These are phyloP conservation scores for Ganoderma sinense DNA, from an alignment of 1,284 basidiomycete genomes.

Conservation along the genomic window DNA sequence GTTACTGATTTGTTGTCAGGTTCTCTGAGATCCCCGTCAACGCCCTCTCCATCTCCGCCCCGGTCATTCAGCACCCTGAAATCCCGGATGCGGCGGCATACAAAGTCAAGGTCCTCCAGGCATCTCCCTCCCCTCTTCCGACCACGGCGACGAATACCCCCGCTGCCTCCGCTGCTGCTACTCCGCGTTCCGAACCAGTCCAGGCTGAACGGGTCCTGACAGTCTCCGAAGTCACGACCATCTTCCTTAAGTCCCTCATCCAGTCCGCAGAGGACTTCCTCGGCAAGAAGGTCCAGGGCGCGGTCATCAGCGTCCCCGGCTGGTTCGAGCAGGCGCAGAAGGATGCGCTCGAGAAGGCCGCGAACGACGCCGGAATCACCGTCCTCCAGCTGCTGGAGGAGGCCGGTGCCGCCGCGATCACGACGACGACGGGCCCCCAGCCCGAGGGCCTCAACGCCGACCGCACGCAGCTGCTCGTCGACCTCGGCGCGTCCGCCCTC, in stretches of 20 bases:
- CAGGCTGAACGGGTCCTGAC: slow-evolving; percentile 81
- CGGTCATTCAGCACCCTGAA: slow-evolving; percentile 81
- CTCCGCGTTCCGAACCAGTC: slow-evolving; percentile 83
- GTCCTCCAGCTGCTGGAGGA: slow-evolving; percentile 91
- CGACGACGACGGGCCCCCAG: slow-evolving; percentile 56
- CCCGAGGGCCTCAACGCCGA: slow-evolving; percentile 55
- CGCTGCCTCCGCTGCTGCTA: slow-evolving; percentile 72
- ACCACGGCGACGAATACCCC: slow-evolving; percentile 65
- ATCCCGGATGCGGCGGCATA: slow-evolving; percentile 82
- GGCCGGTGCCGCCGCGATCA: slow-evolving; percentile 77
- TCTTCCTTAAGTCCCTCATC: slow-evolving; percentile 89
- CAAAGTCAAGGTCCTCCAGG: slow-evolving; percentile 84
- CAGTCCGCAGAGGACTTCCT: slow-evolving; percentile 94
- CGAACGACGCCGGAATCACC: slow-evolving; percentile 82
- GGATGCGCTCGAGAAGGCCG: slow-evolving; percentile 77
- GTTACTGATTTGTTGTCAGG: slow-evolving; percentile 43
- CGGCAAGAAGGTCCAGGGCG: slow-evolving; percentile 82
- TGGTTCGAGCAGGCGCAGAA: slow-evolving; percentile 80
- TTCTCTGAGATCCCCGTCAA: slow-evolving; percentile 79
- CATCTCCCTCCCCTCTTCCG: slow-evolving; percentile 69
- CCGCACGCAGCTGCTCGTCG: slow-evolving; percentile 75
- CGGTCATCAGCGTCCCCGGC: slow-evolving; percentile 86
- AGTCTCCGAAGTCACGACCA: slow-evolving; percentile 84
- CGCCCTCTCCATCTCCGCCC: slow-evolving; percentile 60
- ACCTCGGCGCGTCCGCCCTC: slow-evolving; percentile 74